Percentiles rank a stretch among this genome's conserved stretches.
Evolutionary conservation across 495 filamentous ascomycete species (phyloP).

Genomic region (Neurospora intermedia): DNA sequence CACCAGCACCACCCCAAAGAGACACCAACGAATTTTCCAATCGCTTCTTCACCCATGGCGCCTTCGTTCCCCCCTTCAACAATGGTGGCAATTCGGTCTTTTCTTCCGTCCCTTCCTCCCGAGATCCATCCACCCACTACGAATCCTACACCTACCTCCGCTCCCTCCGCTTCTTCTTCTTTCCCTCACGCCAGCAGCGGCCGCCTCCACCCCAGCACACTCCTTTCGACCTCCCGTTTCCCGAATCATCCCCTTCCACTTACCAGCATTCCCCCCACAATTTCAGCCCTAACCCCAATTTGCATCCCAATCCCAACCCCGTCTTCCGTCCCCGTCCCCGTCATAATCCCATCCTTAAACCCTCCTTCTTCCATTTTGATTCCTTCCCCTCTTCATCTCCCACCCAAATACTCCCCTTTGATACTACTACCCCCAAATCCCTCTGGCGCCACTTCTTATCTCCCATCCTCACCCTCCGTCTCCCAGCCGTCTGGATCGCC

Average conservation of each 20-base stretch:
- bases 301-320: no score
- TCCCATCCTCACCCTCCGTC: slow-evolving; percentile 16
- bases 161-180: slow-evolving; percentile 8
- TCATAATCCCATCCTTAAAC: not conserved
- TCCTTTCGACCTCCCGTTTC: not conserved
- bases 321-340: no score
- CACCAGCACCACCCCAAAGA: not conserved
- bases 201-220: not conserved
- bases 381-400: no score
- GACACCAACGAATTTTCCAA: not conserved
- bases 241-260: not conserved
- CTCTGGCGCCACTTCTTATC: slow-evolving; percentile 9
- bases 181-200: not conserved
- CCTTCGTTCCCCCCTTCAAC: not conserved
- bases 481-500: slow-evolving; percentile 17
- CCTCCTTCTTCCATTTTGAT: not conserved
- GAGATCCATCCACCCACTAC: not conserved
- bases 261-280: not conserved
- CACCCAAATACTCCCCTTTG: no score
- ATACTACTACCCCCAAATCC: no score
- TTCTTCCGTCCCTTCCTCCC: not conserved
- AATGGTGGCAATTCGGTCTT: not conserved
- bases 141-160: slow-evolving; percentile 12
- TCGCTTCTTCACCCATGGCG: not conserved
- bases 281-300: no score